Percentiles rank a stretch among this genome's conserved stretches.
These are phyloP conservation scores for Phytophthora kernoviae DNA, from an alignment of 352 stramenopile species.

Conservation along the genomic window DNA sequence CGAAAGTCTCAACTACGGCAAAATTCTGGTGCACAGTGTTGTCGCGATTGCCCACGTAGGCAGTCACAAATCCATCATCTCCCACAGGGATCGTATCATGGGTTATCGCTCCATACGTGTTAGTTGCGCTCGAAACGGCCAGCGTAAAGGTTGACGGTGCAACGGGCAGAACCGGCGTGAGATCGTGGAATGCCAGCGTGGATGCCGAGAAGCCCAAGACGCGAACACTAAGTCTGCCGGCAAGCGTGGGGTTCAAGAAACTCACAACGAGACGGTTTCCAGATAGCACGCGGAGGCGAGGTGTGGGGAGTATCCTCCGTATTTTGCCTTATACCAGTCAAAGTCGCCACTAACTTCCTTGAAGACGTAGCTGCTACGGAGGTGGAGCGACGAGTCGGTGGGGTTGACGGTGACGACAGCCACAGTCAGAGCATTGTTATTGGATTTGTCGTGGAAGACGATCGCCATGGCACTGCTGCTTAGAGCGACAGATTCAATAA, in stretches of 20 bases:
- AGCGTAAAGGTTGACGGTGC: conserved; percentile 41
- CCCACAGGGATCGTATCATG: conserved; percentile 49
- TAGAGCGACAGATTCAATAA: conserved; percentile 49
- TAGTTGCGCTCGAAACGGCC: conserved; percentile 3
- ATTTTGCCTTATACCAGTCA: conserved; percentile 37
- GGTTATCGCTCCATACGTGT: conserved; percentile 32
- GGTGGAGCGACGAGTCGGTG: conserved; percentile 32
- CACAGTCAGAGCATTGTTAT: conserved; percentile 64
- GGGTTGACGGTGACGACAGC: conserved; percentile 35
- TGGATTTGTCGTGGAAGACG: conserved; percentile 56
- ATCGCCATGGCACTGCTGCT: conserved; percentile 48
- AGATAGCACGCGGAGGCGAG: conserved; percentile 42
- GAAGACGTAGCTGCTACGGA: conserved; percentile 56
- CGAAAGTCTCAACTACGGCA: conserved; percentile 51
- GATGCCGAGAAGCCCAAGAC: conserved; percentile 51
- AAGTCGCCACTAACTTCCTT: conserved; percentile 46
- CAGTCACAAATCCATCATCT: conserved; percentile 50
- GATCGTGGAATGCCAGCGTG: conserved; percentile 48
- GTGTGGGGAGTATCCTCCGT: conserved; percentile 42
- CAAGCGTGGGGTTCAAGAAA: conserved; percentile 62
- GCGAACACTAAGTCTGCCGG: conserved; percentile 50
- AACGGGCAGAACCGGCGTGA: conserved; percentile 56
- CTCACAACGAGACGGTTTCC: conserved; percentile 62
- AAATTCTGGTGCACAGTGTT: conserved; percentile 43
- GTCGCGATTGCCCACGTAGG: conserved; percentile 49